Conservation (phyloP, 768 basidiomycete species). For the Amanita subjunquillea region DNA sequence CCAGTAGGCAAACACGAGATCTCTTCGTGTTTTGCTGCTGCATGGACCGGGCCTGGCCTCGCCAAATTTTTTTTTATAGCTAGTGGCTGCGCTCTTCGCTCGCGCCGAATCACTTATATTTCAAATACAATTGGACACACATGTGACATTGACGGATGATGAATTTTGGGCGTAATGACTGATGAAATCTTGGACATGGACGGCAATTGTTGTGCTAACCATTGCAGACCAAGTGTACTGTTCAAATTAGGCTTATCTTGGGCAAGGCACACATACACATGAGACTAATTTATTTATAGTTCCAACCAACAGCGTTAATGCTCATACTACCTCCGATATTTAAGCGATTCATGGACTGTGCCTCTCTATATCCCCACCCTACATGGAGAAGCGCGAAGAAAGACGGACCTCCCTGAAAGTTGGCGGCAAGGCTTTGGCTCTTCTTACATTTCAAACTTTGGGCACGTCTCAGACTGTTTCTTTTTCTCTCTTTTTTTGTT, state of each 20-base stretch:
- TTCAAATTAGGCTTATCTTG: background rate
- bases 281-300: background rate
- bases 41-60: no score
- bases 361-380: background rate
- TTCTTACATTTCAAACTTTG: conserved; percentile 24
- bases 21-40: background rate
- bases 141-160: no score
- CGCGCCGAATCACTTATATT: no score
- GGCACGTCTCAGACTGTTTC: conserved; percentile 9
- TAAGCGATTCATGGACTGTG: background rate
- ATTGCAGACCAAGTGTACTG: no score
- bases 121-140: no score
- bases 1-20: background rate
- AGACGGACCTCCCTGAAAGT: background rate
- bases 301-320: background rate
- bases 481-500: background rate
- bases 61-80: no score
- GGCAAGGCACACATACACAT: background rate
- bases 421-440: conserved; percentile 9
- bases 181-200: no score
- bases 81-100: no score
- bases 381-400: background rate
- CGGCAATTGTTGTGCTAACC: no score
- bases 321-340: background rate
- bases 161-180: no score